A percentile compares a stretch with the other conserved stretches of the same genome.
phyloP scores from a whole-genome alignment of 129 eudicot species.

The Saposhnikovia divaricata region DNA sequence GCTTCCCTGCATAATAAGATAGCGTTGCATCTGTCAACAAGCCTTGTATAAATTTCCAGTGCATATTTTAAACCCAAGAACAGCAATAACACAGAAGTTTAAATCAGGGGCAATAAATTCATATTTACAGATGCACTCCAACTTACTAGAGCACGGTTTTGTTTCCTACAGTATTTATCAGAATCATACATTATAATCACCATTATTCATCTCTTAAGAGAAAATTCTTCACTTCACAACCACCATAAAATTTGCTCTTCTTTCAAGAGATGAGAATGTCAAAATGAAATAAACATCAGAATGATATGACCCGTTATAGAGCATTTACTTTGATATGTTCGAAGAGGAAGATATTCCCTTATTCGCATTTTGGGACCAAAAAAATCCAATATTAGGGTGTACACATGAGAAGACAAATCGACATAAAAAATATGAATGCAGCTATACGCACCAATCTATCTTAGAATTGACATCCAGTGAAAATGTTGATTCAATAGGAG shows the following conservation, averaged over 20 bases:
- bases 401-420: background rate
- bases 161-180: background rate
- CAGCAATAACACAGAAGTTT: background rate
- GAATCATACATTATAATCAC: background rate
- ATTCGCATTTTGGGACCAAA: background rate
- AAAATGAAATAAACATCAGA: background rate
- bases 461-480: conserved; percentile 90
- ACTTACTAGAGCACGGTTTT: background rate
- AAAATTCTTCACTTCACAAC: background rate
- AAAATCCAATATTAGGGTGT: background rate
- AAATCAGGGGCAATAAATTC: background rate
- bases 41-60: background rate
- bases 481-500: conserved; percentile 97
- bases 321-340: background rate
- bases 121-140: background rate
- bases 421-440: background rate
- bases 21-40: conserved; percentile 5
- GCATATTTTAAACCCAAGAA: background rate
- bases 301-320: background rate
- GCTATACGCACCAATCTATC: conserved; percentile 65
- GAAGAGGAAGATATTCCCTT: background rate
- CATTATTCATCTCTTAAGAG: background rate
- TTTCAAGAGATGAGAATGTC: background rate
- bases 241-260: background rate
- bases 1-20: conserved; percentile 69